Evolutionary conservation across 106 monocot species (phyloP), one percentile per base, ranked within the genome.

Genomic region (Dioscorea zingiberensis): DNA sequence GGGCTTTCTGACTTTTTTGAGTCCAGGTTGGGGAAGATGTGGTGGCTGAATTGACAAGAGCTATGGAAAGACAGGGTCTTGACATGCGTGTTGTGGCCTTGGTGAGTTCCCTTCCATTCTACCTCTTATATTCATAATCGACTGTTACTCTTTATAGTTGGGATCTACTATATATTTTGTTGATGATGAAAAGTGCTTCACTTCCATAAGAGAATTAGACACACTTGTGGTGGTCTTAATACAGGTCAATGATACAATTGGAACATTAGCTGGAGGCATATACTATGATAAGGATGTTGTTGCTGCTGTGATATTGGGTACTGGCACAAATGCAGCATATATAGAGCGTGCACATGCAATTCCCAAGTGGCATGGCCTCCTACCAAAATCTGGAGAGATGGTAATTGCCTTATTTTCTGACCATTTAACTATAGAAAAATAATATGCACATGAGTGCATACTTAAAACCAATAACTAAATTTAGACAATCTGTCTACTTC

Each of bases 271-370:
- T 68, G 93, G 92, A 13, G 97, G 92, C 3, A 85, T 84, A 54
- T 98, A 83, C 21, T 18, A 71, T 61, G 89, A 98, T 74, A 83
- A 84, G 9, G 89, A 93, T 74, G 98, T 89, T 61, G 78, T 70
- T 82, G 86, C 77, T 70, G 98, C 93, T 51, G 89, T 99, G 55
- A 93, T 99, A 77, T 69, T 99, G 67, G 98, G 89, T 58, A 99
- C 98, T 67, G 98, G 93, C 27, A 84, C 98, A 71, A 99, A 99
- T 82, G 98, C 98, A 64, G 98, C 98, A 51, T 99, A 93, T 71
- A 83, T 93, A 49, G 98, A 99, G 69, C 83, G 76, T 74, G 82
- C 86, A 56, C 62, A 87, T 69, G 97, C 79, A 62, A 93, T 99
- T 65, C 98, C 98, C 17, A 99, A 99, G 73, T 93, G 86, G 93